Conservation (phyloP, 2,329 filamentous ascomycete genomes). For the Sphaerulina vaccinii region DNA sequence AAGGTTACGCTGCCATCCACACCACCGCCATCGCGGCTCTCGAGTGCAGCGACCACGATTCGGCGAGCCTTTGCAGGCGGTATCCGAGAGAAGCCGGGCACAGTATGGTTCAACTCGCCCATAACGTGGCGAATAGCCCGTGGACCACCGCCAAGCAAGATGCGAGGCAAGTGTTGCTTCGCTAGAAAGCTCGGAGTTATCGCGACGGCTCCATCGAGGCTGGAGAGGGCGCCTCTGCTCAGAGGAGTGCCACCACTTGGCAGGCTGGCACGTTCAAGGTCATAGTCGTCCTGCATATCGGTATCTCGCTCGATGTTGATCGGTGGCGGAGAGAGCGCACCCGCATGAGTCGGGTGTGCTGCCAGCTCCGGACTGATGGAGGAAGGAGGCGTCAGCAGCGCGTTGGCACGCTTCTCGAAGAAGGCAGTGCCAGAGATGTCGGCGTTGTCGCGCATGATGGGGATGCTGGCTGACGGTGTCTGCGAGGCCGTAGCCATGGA, state of each 20-base stretch:
- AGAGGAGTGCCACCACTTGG: constrained; percentile 39
- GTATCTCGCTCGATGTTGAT: constrained; percentile 76
- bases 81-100: constrained; percentile 88
- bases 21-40: constrained; percentile 66
- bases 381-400: constrained; percentile 87
- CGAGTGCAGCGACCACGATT: constrained; percentile 86
- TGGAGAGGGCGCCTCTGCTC: constrained; percentile 53
- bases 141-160: constrained; percentile 84
- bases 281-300: constrained; percentile 62
- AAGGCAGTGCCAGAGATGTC: constrained; percentile 30
- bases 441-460: constrained; percentile 27
- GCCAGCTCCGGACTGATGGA: constrained; percentile 87
- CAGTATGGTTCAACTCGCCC: constrained; percentile 86
- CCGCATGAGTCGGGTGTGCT: constrained; percentile 72
- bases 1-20: constrained; percentile 74
- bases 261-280: constrained; percentile 47
- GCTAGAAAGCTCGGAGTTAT: constrained; percentile 85
- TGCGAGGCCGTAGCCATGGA: constrained; percentile 39
- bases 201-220: constrained; percentile 69
- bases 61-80: constrained; percentile 85
- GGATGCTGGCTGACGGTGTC: constrained; percentile 33
- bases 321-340: constrained; percentile 44
- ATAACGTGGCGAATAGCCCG: constrained; percentile 94
- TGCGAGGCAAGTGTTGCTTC: constrained; percentile 84
- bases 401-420: constrained; percentile 37